Evolutionary conservation across 805 yeast genomes (phyloP), one percentile per base, ranked within the genome.

Genomic region (Metschnikowia lachancei): DNA sequence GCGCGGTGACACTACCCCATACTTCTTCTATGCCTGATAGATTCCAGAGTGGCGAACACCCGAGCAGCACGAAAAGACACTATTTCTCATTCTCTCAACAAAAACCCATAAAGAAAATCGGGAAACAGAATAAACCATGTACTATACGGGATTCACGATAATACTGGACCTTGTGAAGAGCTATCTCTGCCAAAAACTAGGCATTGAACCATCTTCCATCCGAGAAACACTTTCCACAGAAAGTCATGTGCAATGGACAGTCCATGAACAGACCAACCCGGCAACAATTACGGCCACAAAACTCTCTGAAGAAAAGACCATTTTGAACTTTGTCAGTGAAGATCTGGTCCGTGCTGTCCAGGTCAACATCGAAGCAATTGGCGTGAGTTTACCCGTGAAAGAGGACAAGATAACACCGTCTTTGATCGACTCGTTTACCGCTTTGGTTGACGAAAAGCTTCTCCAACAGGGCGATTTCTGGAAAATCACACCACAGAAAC

Each of bases 261-360:
- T 38, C 26, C 10, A 44, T 4, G 31, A 32, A 8, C 14, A n/a
- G 26, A 9, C 20, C 11, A 18, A 11, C 12, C 11, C 29, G 13
- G 39, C 35, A 20, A 39, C 39, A 10, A 18, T 39, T 30, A 39
- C 47, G 17, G 43, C 38, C 36, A 45, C 43, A 5, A n/a, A 29
- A 32, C 36, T 45, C 19, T 28, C 43, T 8, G 43, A 35, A n/a
- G 43, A 45, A 19, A 34, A 22, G 12, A 35, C 43, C 5, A 39
- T 45, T 19, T 14, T 45, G 29, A 45, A 45, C 26, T 35, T 45
- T 22, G 19, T 45, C 24, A 39, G 43, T 14, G 47, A 39, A 14
- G 36, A 28, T 3, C 10, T 3, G 10, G 43, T 39, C 19, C 39
- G 47, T 35, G 43, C 47, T 7, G 47, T 45, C 9, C 47, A 39